phyloP scores from a whole-genome alignment of 2,329 filamentous ascomycete genomes.

The Cercospora sp. region DNA sequence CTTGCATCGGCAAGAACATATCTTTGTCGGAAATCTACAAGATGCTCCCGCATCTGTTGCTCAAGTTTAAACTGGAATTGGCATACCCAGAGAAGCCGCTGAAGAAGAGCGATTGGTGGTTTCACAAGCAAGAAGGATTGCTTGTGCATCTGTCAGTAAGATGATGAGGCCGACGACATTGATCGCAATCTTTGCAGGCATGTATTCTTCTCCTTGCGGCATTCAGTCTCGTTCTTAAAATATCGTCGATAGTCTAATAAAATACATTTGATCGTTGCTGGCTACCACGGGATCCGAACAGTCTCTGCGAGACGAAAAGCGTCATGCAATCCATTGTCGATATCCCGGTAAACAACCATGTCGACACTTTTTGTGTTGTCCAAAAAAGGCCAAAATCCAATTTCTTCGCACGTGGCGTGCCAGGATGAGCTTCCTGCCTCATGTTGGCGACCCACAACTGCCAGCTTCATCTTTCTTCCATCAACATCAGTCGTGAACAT shows the following conservation, averaged over 20 bases:
- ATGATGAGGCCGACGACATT: not conserved
- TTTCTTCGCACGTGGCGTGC: not conserved
- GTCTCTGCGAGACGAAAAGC: not conserved
- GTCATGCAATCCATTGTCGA: not conserved
- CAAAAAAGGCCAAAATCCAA: not conserved
- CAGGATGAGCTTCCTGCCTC: not conserved
- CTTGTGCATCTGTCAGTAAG: not conserved
- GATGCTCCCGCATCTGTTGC: conserved; percentile 1
- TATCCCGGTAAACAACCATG: not conserved
- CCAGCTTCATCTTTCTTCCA: not conserved
- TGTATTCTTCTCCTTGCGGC: not conserved
- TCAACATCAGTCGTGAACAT: not conserved
- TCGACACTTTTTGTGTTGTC: not conserved
- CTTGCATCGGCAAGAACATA: conserved; percentile 7
- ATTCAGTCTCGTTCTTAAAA: not conserved
- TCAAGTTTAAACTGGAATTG: not conserved
- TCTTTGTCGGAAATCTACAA: conserved; percentile 10
- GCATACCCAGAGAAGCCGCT: not conserved
- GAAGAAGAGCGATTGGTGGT: not conserved
- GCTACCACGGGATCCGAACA: not conserved
- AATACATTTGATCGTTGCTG: not conserved
- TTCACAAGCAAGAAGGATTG: not conserved
- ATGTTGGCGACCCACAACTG: not conserved
- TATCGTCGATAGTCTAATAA: not conserved
- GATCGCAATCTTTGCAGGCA: not conserved